Percentiles rank a stretch among this genome's conserved stretches.
These are phyloP conservation scores for Xylaria bambusicola DNA, from an alignment of 495 filamentous ascomycete species.

Conservation along the genomic window DNA sequence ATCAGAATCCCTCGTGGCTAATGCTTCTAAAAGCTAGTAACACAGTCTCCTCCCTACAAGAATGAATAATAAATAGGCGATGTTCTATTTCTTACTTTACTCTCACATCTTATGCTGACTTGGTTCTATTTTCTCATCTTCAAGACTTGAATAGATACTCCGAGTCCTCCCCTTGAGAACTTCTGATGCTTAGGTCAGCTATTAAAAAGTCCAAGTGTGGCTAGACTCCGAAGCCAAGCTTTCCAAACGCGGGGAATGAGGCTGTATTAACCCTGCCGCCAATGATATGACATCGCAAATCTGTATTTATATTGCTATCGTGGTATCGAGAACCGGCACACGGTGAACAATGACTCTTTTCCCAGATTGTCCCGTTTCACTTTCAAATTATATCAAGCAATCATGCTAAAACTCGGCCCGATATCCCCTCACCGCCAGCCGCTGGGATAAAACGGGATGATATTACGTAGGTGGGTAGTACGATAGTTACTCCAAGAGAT, in stretches of 20 bases:
- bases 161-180: neutral
- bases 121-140: neutral
- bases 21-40: neutral
- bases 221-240: constrained; percentile 9
- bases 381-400: too few species aligned
- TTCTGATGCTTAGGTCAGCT: neutral
- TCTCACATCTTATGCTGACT: neutral
- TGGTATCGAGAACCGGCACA: constrained; percentile 1
- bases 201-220: neutral
- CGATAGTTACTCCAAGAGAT: neutral
- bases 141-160: neutral
- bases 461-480: too few species aligned
- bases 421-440: constrained; percentile 7
- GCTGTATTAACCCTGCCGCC: neutral
- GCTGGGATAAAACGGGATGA: too few species aligned
- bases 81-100: neutral
- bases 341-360: constrained; percentile 23
- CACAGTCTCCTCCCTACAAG: neutral
- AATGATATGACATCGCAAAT: neutral
- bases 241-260: constrained; percentile 6
- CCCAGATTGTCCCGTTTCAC: constrained; percentile 33
- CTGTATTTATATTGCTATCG: constrained; percentile 7
- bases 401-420: constrained; percentile 13
- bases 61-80: neutral
- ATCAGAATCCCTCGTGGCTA: neutral